These are phyloP conservation scores for Candida pseudocylindracea DNA, from an alignment of 1,139 yeast species.

Conservation along the genomic window DNA sequence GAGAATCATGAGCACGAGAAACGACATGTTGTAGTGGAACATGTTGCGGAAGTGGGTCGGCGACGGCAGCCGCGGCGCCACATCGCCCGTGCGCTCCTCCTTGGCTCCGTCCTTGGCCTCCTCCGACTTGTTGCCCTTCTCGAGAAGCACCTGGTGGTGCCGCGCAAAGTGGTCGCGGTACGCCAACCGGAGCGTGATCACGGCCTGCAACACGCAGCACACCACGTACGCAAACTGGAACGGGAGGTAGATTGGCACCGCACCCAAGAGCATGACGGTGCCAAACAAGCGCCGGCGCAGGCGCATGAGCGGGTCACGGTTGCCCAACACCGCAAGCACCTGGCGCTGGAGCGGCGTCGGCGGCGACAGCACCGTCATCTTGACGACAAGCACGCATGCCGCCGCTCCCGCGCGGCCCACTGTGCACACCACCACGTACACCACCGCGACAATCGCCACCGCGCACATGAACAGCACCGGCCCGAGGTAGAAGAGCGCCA, in stretches of 20 bases:
- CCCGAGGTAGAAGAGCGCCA: slow-evolving; percentile 32
- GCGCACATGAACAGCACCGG: slow-evolving; percentile 32
- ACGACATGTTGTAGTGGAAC: slow-evolving; percentile 28
- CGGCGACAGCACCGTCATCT: background rate
- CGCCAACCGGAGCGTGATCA: slow-evolving; percentile 10
- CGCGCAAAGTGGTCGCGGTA: too few species aligned
- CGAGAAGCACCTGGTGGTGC: background rate
- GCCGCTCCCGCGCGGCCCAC: too few species aligned
- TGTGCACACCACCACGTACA: slow-evolving; percentile 3
- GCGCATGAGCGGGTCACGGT: too few species aligned
- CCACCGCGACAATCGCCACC: slow-evolving; percentile 5
- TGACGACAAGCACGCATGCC: background rate
- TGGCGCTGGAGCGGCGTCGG: too few species aligned
- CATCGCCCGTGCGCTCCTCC: too few species aligned
- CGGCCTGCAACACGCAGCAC: slow-evolving; percentile 26
- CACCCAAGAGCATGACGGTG: background rate
- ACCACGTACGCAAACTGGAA: slow-evolving; percentile 57
- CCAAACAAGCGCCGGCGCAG: too few species aligned
- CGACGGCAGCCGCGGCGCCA: too few species aligned
- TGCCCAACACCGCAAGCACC: too few species aligned
- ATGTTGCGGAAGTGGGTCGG: slow-evolving; percentile 1
- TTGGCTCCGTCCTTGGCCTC: too few species aligned
- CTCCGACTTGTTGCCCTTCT: too few species aligned
- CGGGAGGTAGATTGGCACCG: slow-evolving; percentile 43
- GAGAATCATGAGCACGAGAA: slow-evolving; percentile 27